Conservation (phyloP, 2,329 filamentous ascomycete species). For the Fusarium tanahbumbuense region DNA sequence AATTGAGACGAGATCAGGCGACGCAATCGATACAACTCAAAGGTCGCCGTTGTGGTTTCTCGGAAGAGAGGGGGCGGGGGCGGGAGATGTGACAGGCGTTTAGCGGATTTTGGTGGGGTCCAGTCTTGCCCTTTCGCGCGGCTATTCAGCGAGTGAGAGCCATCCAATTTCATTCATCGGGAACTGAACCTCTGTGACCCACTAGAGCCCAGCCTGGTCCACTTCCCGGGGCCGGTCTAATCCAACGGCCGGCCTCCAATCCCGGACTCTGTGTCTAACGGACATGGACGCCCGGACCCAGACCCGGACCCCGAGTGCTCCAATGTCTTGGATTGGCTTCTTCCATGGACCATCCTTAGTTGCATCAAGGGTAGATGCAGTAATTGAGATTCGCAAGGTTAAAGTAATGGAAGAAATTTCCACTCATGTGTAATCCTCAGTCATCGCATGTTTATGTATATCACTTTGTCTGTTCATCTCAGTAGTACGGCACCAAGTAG, state of each 20-base stretch:
- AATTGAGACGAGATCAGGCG: background rate
- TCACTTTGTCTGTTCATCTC: background rate
- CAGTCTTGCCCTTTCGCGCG: constrained; percentile 3
- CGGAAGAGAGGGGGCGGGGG: constrained; percentile 38
- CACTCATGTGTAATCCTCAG: background rate
- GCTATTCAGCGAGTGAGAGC: constrained; percentile 27
- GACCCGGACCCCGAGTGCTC: constrained; percentile 9
- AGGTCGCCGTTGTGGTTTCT: constrained; percentile 25
- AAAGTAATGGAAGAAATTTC: background rate
- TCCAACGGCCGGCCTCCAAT: constrained; percentile 12
- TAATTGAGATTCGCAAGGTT: background rate
- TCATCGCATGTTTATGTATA: background rate
- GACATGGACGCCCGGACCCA: background rate
- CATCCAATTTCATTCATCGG: constrained; percentile 20
- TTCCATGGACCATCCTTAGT: background rate
- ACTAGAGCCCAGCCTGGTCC: background rate
- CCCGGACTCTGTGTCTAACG: background rate
- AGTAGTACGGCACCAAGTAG: background rate
- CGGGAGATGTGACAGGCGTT: constrained; percentile 27
- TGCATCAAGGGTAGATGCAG: background rate
- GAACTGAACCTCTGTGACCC: background rate
- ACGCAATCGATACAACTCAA: constrained; percentile 32
- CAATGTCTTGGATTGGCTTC: background rate
- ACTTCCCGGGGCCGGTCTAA: constrained; percentile 16
- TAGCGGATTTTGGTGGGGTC: constrained; percentile 15